phyloP scores from a whole-genome alignment of 2,329 filamentous ascomycete genomes.

The Lithohypha guttulata region DNA sequence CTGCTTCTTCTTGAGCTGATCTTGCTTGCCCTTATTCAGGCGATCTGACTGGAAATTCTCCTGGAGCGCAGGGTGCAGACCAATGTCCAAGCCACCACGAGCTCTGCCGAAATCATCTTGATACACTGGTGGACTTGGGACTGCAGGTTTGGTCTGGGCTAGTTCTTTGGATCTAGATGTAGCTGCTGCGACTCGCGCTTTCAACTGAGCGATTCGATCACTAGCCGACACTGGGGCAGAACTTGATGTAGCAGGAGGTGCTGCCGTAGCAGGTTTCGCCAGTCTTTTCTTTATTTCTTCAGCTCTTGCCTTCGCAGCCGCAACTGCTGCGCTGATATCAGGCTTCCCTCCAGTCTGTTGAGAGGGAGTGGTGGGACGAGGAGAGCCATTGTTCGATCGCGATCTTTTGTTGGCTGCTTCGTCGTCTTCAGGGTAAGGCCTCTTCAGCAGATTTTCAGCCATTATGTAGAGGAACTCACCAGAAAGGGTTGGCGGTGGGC shows the following conservation, averaged over 20 bases:
- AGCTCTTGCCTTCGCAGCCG: constrained; percentile 38
- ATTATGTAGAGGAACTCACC: constrained; percentile 24
- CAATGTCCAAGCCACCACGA: constrained; percentile 61
- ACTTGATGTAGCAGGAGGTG: constrained; percentile 28
- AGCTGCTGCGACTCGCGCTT: constrained; percentile 67
- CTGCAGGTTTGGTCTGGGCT: constrained; percentile 35
- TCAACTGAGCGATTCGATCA: constrained; percentile 66
- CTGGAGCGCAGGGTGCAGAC: constrained; percentile 64
- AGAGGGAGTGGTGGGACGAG: constrained; percentile 29
- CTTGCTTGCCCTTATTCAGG: constrained; percentile 26
- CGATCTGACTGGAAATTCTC: constrained; percentile 37
- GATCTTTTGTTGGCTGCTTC: constrained; percentile 35
- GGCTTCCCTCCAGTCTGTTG: constrained; percentile 26
- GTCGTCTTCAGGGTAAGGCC: constrained; percentile 39
- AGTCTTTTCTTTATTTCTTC: constrained; percentile 38
- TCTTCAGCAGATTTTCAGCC: constrained; percentile 37
- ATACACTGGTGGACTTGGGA: constrained; percentile 36
- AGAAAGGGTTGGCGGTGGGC: too few relatives aligned
- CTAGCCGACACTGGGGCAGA: constrained; percentile 32
- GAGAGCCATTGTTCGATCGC: constrained; percentile 41
- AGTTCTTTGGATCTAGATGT: constrained; percentile 41
- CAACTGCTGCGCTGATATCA: constrained; percentile 39
- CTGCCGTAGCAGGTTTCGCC: constrained; percentile 25
- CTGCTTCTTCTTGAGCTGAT: constrained; percentile 23
- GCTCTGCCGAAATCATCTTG: constrained; percentile 41